phyloP scores from a whole-genome alignment of 805 yeast genomes.

The Lachancea sp. region DNA sequence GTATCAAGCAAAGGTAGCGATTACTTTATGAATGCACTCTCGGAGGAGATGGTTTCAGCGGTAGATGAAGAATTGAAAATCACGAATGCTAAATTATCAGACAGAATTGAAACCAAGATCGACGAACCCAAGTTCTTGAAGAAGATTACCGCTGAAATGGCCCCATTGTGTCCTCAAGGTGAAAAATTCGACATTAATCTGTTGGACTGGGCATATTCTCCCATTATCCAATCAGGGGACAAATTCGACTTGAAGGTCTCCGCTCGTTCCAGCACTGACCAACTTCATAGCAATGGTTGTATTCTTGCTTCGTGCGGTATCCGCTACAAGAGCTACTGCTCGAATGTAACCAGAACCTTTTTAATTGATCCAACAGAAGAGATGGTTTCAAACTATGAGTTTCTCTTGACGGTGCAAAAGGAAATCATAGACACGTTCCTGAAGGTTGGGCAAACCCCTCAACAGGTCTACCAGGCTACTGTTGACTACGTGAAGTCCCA shows the following conservation, averaged over 20 bases:
- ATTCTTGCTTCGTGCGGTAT: conserved; percentile 80
- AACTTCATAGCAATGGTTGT: conserved; percentile 64
- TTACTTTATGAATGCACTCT: conserved; percentile 72
- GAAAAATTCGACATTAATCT: conserved; percentile 67
- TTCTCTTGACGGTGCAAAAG: conserved; percentile 62
- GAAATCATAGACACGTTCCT: conserved; percentile 50
- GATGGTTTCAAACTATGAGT: conserved; percentile 73
- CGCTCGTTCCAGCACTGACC: conserved; percentile 64
- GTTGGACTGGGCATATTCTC: conserved; percentile 91
- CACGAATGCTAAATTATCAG: conserved; percentile 65
- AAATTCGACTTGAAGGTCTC: conserved; percentile 78
- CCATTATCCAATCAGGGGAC: conserved; percentile 85
- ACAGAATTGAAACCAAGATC: conserved; percentile 71
- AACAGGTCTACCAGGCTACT: conserved; percentile 59
- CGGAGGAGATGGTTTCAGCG: conserved; percentile 79
- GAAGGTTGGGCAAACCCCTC: conserved; percentile 63
- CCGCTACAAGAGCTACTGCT: conserved; percentile 82
- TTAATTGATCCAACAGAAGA: conserved; percentile 81
- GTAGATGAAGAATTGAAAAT: conserved; percentile 82
- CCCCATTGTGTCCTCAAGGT: conserved; percentile 35
- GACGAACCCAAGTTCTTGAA: conserved; percentile 70
- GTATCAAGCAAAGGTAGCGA: conserved; percentile 73
- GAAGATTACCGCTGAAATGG: conserved; percentile 43
- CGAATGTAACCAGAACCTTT: conserved; percentile 81
- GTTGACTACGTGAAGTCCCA: conserved; percentile 52